Evolutionary conservation across 352 stramenopile species (phyloP).

Genomic region (Globisporangium recalcitrans): DNA sequence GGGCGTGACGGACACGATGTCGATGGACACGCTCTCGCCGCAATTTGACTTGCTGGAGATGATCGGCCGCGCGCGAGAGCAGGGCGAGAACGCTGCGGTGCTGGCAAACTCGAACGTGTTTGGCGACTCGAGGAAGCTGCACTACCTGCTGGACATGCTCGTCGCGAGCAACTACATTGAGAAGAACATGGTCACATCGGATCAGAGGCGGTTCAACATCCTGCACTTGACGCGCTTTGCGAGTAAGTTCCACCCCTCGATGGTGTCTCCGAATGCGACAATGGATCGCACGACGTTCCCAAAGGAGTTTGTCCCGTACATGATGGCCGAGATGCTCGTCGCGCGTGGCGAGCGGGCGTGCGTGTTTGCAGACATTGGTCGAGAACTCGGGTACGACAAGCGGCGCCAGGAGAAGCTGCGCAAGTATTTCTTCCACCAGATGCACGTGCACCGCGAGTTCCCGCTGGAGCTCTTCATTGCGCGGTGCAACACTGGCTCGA

Average conservation of each 20-base stretch:
- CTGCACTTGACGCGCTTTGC: conserved; percentile 69
- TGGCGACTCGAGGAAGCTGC: conserved; percentile 65
- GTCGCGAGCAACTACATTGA: conserved; percentile 48
- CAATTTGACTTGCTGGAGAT: conserved; percentile 80
- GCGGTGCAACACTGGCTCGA: conserved; percentile 52
- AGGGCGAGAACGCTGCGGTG: conserved; percentile 55
- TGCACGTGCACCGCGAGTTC: conserved; percentile 46
- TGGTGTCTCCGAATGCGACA: conserved; percentile 50
- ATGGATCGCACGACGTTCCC: conserved; percentile 54
- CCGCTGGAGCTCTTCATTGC: conserved; percentile 80
- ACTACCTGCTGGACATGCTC: conserved; percentile 82
- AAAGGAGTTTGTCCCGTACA: conserved; percentile 50
- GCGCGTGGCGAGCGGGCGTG: conserved; percentile 59
- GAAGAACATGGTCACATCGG: conserved; percentile 74
- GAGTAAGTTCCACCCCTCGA: conserved; percentile 55
- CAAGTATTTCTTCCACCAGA: conserved; percentile 80
- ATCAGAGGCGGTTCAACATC: conserved; percentile 76
- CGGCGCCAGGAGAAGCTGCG: conserved; percentile 74
- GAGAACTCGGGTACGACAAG: conserved; percentile 74
- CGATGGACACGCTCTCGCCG: conserved; percentile 53
- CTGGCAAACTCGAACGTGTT: conserved; percentile 54
- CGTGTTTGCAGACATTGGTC: conserved; percentile 82
- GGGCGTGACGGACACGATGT: conserved; percentile 45
- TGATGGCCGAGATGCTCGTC: conserved; percentile 64
- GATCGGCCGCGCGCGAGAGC: conserved; percentile 51